Evolutionary conservation across 2,329 filamentous ascomycete genomes (phyloP).

Genomic region (Metarhizium guizhouense): DNA sequence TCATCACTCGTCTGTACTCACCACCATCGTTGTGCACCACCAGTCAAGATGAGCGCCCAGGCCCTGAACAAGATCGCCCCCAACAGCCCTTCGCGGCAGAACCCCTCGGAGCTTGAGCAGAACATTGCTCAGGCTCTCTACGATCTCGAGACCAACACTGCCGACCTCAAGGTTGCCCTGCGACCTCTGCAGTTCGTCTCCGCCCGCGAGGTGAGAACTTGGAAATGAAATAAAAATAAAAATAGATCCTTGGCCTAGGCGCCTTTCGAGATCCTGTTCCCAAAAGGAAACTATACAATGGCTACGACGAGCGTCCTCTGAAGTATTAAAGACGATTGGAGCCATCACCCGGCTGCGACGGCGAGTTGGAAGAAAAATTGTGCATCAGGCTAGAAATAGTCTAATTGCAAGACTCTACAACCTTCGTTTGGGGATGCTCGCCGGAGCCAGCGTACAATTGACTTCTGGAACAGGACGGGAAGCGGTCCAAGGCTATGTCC

Average conservation of each 20-base stretch:
- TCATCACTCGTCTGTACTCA: slow-evolving; percentile 17
- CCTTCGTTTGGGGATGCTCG: slow-evolving; percentile 16
- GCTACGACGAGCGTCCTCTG: slow-evolving; percentile 17
- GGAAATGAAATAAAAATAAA: slow-evolving; percentile 19
- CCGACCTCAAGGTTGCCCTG: slow-evolving; percentile 93
- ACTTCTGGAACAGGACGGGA: slow-evolving; percentile 60
- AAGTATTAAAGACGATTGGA: neutral
- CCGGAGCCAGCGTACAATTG: slow-evolving; percentile 28
- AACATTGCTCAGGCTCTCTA: slow-evolving; percentile 94
- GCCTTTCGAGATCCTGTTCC: slow-evolving; percentile 36
- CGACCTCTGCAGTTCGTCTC: slow-evolving; percentile 98
- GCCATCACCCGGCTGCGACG: slow-evolving; percentile 7
- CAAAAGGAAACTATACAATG: slow-evolving; percentile 24
- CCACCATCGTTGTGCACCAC: slow-evolving; percentile 25
- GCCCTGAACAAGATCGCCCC: slow-evolving; percentile 96
- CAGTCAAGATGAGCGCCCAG: slow-evolving; percentile 55
- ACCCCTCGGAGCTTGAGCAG: slow-evolving; percentile 95
- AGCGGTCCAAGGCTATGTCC: slow-evolving; percentile 63
- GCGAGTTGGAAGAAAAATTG: neutral
- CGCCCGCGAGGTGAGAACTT: slow-evolving; percentile 91
- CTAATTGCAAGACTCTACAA: slow-evolving; percentile 15
- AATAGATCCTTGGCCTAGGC: slow-evolving; percentile 5
- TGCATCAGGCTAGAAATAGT: slow-evolving; percentile 8
- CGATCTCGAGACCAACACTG: slow-evolving; percentile 98
- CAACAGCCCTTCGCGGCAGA: slow-evolving; percentile 93